These are phyloP conservation scores for Suhomyces bribrorum DNA, from an alignment of 1,139 yeast species.

Conservation along the genomic window DNA sequence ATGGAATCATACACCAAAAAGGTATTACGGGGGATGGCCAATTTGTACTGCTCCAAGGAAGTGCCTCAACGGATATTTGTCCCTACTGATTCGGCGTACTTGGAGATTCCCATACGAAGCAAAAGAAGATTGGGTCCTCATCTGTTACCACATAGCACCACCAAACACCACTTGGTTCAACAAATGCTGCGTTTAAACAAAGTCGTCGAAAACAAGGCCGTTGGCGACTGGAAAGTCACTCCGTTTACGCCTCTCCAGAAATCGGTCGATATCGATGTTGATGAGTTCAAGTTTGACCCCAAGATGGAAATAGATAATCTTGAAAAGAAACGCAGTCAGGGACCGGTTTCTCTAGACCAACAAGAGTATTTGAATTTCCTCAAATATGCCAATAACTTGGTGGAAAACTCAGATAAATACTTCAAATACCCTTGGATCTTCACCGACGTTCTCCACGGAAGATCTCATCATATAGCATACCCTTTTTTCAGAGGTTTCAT, in stretches of 20 bases:
- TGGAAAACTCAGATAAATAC: conserved; percentile 33
- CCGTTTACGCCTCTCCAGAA: conserved; percentile 17
- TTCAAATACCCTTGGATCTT: conserved; percentile 51
- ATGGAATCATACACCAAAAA: conserved; percentile 38
- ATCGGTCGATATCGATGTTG: conserved; percentile 20
- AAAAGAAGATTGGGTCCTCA: conserved; percentile 26
- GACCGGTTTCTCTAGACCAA: conserved; percentile 22
- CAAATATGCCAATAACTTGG: conserved; percentile 30
- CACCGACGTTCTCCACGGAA: conserved; percentile 42
- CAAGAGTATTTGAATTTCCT: conserved; percentile 31
- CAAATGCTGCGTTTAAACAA: conserved; percentile 4
- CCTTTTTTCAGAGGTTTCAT: conserved; percentile 48
- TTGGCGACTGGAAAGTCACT: conserved; percentile 1
- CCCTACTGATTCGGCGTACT: conserved; percentile 27
- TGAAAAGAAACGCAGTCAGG: conserved; percentile 20
- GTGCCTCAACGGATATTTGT: conserved; percentile 32
- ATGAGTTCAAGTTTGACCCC: conserved; percentile 38
- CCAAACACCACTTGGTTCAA: conserved; percentile 6
- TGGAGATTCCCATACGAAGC: conserved; percentile 34
- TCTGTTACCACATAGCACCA: conserved; percentile 9
- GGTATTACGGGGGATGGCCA: conserved; percentile 37
- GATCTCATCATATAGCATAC: conserved; percentile 48
- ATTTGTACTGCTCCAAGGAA: conserved; percentile 36
- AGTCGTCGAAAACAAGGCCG: neutral
- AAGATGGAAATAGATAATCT: conserved; percentile 31